A percentile compares a stretch with the other conserved stretches of the same genome.
These are phyloP conservation scores for Lachnellula hyalina DNA, from an alignment of 2,329 filamentous ascomycete species.

Conservation along the genomic window DNA sequence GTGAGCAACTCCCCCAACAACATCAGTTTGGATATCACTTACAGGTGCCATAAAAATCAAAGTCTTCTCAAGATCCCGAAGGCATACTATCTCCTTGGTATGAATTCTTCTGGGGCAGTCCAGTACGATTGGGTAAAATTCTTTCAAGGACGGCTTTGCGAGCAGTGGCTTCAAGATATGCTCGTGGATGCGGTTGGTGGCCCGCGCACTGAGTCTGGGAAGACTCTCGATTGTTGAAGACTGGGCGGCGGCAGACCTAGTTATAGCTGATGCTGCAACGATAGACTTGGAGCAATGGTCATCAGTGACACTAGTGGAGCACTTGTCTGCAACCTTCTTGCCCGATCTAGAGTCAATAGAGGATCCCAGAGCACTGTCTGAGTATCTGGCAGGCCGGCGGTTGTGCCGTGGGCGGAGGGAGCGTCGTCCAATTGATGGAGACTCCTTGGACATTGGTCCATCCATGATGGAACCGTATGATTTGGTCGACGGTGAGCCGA, in stretches of 20 bases:
- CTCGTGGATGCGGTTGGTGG: constrained; percentile 73
- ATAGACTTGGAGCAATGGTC: constrained; percentile 35
- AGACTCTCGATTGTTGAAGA: constrained; percentile 45
- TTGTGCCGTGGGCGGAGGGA: constrained; percentile 47
- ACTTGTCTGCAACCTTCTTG: constrained; percentile 41
- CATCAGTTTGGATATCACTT: constrained; percentile 59
- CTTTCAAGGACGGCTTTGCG: constrained; percentile 64
- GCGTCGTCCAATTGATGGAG: constrained; percentile 42
- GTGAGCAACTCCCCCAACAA: constrained; percentile 63
- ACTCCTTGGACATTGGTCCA: constrained; percentile 39
- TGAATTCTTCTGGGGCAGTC: constrained; percentile 75
- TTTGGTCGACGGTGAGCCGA: constrained; percentile 40
- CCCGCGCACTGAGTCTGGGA: constrained; percentile 60
- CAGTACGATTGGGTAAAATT: constrained; percentile 74
- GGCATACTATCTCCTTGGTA: constrained; percentile 79
- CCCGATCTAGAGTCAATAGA: constrained; percentile 61
- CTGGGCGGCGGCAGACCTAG: constrained; percentile 49
- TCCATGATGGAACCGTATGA: constrained; percentile 30
- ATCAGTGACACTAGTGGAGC: constrained; percentile 36
- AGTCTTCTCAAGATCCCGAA: constrained; percentile 91
- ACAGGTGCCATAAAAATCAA: constrained; percentile 87
- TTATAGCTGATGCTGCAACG: constrained; percentile 51
- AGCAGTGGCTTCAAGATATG: constrained; percentile 75
- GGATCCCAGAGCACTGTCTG: constrained; percentile 83
- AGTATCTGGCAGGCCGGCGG: constrained; percentile 56